Conservation (phyloP, 2,329 filamentous ascomycete species). For the Escovopsis sp. region DNA sequence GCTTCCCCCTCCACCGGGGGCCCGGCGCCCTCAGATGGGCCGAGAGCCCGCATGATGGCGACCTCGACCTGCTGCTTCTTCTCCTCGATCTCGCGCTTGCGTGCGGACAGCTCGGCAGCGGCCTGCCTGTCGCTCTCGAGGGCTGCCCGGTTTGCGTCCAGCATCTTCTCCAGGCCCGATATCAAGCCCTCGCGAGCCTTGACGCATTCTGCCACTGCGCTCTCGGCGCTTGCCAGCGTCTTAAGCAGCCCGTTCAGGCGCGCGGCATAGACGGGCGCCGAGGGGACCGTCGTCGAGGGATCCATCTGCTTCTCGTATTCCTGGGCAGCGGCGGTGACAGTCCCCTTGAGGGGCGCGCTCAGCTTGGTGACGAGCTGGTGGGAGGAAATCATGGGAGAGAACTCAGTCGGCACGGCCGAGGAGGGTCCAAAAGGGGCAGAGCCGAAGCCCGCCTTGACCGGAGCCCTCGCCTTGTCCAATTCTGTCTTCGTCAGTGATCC, state of each 20-base stretch:
- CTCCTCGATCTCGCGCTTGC: slow-evolving; percentile 57
- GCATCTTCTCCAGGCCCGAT: slow-evolving; percentile 64
- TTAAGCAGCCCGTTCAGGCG: slow-evolving; percentile 82
- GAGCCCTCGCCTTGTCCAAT: slow-evolving; percentile 44
- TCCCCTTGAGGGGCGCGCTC: slow-evolving; percentile 49
- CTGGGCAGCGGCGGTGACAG: slow-evolving; percentile 54
- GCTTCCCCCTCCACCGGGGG: slow-evolving; percentile 30
- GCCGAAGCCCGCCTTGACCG: slow-evolving; percentile 35
- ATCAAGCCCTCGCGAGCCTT: slow-evolving; percentile 70
- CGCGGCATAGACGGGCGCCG: slow-evolving; percentile 81
- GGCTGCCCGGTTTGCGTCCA: slow-evolving; percentile 57
- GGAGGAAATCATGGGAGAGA: slow-evolving; percentile 57
- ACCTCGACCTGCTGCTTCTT: slow-evolving; percentile 85
- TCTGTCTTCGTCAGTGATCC: slow-evolving; percentile 27
- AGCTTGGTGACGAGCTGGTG: slow-evolving; percentile 65
- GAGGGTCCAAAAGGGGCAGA: slow-evolving; percentile 44
- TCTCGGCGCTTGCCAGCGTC: slow-evolving; percentile 74
- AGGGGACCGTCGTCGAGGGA: slow-evolving; percentile 51
- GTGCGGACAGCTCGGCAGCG: slow-evolving; percentile 46
- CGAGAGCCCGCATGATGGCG: slow-evolving; percentile 73
- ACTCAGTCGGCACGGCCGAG: slow-evolving; percentile 55
- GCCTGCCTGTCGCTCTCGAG: slow-evolving; percentile 56
- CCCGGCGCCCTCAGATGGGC: slow-evolving; percentile 38
- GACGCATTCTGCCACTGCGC: slow-evolving; percentile 76
- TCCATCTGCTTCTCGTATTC: slow-evolving; percentile 79